These are phyloP conservation scores for Lophium mytilinum DNA, from an alignment of 495 filamentous ascomycete species.

Conservation along the genomic window DNA sequence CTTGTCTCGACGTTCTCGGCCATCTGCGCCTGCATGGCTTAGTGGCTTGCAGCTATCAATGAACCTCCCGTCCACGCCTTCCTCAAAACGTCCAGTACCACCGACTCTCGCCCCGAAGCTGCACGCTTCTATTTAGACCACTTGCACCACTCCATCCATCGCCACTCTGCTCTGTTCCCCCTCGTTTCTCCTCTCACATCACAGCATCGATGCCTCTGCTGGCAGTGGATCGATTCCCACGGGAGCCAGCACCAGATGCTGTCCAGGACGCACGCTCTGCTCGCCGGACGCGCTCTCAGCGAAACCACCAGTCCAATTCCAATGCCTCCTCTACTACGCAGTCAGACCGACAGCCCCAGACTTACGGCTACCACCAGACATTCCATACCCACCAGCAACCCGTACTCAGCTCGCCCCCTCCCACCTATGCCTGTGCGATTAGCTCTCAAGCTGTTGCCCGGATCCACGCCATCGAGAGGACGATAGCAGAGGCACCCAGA, in stretches of 20 bases:
- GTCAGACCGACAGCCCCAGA: slow-evolving; percentile 8
- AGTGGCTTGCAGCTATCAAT: background rate
- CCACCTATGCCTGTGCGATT: slow-evolving; percentile 15
- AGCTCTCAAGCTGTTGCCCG: slow-evolving; percentile 3
- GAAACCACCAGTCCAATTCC: background rate
- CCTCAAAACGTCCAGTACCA: background rate
- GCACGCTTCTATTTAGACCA: background rate
- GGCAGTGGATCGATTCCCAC: background rate
- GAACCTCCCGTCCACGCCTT: background rate
- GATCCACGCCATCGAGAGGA: slow-evolving; percentile 6
- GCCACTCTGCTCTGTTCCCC: background rate
- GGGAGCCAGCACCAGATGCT: background rate
- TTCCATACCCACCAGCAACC: slow-evolving; percentile 22
- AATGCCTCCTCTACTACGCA: background rate
- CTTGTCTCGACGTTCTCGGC: background rate
- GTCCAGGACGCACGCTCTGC: background rate
- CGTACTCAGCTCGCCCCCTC: background rate
- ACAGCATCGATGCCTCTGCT: background rate
- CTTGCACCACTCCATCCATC: background rate
- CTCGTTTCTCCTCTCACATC: background rate
- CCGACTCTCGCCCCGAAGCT: background rate
- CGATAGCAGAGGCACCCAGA: background rate
- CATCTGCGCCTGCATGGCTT: background rate
- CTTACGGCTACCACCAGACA: slow-evolving; percentile 28
- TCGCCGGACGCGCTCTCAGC: background rate